phyloP scores from a whole-genome alignment of 1,284 basidiomycete genomes.

The Puccinia coronata region DNA sequence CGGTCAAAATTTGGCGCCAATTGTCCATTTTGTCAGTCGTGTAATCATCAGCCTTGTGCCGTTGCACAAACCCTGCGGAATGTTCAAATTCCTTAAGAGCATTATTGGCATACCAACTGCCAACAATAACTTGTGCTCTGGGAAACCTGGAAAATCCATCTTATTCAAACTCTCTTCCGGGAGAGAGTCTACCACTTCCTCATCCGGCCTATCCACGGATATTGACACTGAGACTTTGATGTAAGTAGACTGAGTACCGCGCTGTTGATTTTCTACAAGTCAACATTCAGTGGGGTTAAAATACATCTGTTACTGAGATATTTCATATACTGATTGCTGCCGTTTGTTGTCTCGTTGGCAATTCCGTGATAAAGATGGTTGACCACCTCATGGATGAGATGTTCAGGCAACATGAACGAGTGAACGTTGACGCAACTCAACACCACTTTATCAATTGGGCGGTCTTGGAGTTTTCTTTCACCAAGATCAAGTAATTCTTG shows the following conservation, averaged over 20 bases:
- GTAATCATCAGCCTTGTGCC: conserved; percentile 56
- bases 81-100: conserved; percentile 59
- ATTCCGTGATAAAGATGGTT: background rate
- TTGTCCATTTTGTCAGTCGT: no score
- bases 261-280: no score
- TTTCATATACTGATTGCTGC: background rate
- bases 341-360: background rate
- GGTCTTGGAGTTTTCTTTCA: background rate
- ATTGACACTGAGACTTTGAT: background rate
- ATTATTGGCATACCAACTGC: conserved; percentile 58
- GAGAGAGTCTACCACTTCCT: background rate
- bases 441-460: no score
- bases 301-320: background rate
- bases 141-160: conserved; percentile 14
- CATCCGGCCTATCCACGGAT: background rate
- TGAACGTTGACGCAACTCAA: no score
- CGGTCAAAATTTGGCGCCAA: no score
- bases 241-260: background rate
- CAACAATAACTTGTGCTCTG: background rate
- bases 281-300: no score
- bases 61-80: conserved; percentile 60
- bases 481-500: background rate
- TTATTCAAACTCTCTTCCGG: background rate
- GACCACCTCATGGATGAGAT: background rate
- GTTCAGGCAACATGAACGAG: no score